Percentiles rank a stretch among this genome's conserved stretches.
Conservation (phyloP, 495 filamentous ascomycete genomes). For the Neurospora cerealis region DNA sequence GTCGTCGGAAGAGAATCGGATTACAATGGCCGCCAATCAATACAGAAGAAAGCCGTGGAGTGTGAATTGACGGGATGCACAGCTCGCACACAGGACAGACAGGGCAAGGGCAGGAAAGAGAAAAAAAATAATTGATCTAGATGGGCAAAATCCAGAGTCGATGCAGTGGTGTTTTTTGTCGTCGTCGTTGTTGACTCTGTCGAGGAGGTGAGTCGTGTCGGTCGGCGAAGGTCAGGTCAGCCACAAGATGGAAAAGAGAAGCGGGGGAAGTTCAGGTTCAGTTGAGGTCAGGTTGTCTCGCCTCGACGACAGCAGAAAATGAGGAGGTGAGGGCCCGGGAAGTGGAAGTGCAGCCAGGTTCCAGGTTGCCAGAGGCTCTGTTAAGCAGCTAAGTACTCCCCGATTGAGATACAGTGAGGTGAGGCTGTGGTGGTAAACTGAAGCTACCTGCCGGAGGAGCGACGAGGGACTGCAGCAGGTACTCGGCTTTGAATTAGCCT, state of each 20-base stretch:
- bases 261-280: background rate
- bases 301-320: background rate
- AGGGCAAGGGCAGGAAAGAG: background rate
- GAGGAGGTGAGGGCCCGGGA: background rate
- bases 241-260: background rate
- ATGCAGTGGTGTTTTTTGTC: background rate
- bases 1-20: background rate
- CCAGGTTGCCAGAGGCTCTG: background rate
- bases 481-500: constrained; percentile 28
- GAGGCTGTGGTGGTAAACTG: constrained; percentile 22
- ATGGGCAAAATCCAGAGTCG: background rate
- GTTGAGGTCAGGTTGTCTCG: background rate
- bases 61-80: background rate
- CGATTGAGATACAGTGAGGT: constrained; percentile 1
- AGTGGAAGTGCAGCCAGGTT: background rate
- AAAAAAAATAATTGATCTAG: background rate
- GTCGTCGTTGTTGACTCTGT: background rate
- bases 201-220: background rate
- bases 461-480: background rate
- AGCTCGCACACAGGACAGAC: background rate
- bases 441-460: background rate
- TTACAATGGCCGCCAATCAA: background rate
- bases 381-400: constrained; percentile 1
- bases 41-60: background rate
- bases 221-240: background rate